Evolutionary conservation across 2,329 filamentous ascomycete species (phyloP), one percentile per base, ranked within the genome.

Genomic region (Stromatinia cepivora): DNA sequence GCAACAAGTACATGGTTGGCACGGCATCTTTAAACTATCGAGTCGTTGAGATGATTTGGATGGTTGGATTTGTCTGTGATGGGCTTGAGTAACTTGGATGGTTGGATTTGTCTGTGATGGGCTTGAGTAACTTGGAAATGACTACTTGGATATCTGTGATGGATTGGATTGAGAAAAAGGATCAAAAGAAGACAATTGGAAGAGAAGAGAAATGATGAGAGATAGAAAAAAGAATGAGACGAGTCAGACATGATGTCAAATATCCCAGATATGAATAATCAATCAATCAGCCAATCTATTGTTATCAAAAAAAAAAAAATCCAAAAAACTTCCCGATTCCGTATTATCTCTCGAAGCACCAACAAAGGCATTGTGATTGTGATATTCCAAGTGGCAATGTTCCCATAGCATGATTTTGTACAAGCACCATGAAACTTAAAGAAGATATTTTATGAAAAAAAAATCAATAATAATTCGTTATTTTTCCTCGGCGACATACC

Each of bases 1-100:
- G 31, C 28, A 36, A 62, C 42, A 45, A 20, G n/a, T 62, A 50
- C 59, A 62, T 36, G 59, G 59, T 62, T 62, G 59, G 59, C 58
- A 62, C 58, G 58, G 42, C 58, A 20, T 62, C n/a, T 62, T 36
- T 13, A 11, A 17, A 48, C 42, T 46, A 48, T 62, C 42, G 58
- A 62, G 42, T 48, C 28, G 42, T 34, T 61, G 59, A 62, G 58
- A 48, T 25, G 42, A 48, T 34, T 15, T 62, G 42, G 45, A 62
- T 50, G 45, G 45, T 8, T 50, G 42, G 31, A 48, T 39, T 10
- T 13, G 17, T 34, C 3, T 7, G 53, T 56, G 53, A 34, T 56
- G 53, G 53, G 25, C 15, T 28, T 52, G 42, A 17, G 34, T 34
- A 34, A 34, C 34, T 34, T 34, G 34, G 34, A 34, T 36, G n/a